Base-by-base conservation (phyloP, 2,329 filamentous ascomycete genomes). In the Venturia nashicola region DNA sequence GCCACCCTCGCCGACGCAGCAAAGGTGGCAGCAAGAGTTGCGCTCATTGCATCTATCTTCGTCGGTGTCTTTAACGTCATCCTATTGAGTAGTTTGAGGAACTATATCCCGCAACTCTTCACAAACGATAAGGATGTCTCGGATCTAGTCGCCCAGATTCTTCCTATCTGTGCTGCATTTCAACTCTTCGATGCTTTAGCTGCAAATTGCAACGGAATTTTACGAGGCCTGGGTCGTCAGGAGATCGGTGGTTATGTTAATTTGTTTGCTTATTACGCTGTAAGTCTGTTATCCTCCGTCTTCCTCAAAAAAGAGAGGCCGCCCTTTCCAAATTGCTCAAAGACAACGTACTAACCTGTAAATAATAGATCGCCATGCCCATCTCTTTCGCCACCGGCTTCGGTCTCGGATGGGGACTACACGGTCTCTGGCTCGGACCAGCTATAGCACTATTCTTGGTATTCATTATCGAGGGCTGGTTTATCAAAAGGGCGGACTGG, bases 171-270 rank as follows among this genome's bases (percentile, higher is more conserved):
- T 66, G 91, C 92, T 0, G 82, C 90, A 1, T 95, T 97, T 80
- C 92, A 97, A 73, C 82, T 96, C 32, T 92, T 95, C 69, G 93
- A 99, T 74, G 86, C 89, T 1, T 74, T 96, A 20, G 85, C 89
- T 0, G 84, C 89, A 3, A 87, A 87, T 46, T 91, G 89, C 65
- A 92, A 94, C 70, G 93, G 92, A 36, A 81, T 97, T 46, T 81
- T 97, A 36, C 83, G 94, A 51, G 93, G 93, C 14, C 83, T 97
- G 18, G 94, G 94, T 2, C 85, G 89, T 65, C 93, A 97, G 75
- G 86, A 91, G 67, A 86, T 97, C 64, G 93, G 93, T 14, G 92
- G 93, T 0, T 96, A 93, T 69, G 86, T 92, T 8, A 95, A 94
- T 70, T 76, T 97, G 2, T 84, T 91, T 61, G 87, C 87, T 27